Percentiles rank a stretch among this genome's conserved stretches.
phyloP scores from a whole-genome alignment of 129 eudicot species.

The Flaveria bidentis region DNA sequence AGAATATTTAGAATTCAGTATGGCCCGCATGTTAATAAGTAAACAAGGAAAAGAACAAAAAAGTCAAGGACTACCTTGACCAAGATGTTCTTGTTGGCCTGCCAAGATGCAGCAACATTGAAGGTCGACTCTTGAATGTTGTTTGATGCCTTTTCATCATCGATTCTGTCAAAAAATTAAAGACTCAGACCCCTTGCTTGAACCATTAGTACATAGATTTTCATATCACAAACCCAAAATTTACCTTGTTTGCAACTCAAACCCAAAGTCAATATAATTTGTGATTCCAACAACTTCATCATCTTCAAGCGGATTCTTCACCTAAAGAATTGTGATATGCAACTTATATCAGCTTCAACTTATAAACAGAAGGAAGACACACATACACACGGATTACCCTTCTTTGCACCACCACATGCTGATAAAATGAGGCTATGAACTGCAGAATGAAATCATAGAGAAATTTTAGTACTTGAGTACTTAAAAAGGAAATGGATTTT shows the following conservation, averaged over 20 bases:
- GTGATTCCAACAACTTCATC: conserved; percentile 75
- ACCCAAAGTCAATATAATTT: conserved; percentile 81
- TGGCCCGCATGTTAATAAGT: not conserved
- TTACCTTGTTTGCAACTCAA: conserved; percentile 78
- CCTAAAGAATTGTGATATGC: conserved; percentile 41
- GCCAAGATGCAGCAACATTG: conserved; percentile 94
- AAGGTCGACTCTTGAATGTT: conserved; percentile 63
- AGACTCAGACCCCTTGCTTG: conserved; percentile 10
- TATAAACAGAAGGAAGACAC: not conserved
- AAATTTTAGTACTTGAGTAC: conserved; percentile 14
- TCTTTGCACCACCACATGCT: conserved; percentile 83
- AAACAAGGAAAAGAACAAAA: not conserved
- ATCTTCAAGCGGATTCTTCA: conserved; percentile 70
- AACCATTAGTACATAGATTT: not conserved
- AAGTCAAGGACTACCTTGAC: conserved; percentile 48
- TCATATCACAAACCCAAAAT: not conserved
- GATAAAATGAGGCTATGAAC: conserved; percentile 92
- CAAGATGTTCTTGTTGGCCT: conserved; percentile 80
- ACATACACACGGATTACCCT: conserved; percentile 47
- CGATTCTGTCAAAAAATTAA: conserved; percentile 39
- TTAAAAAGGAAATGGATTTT: not conserved
- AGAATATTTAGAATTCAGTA: not conserved
- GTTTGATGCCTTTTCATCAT: conserved; percentile 48
- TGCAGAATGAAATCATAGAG: conserved; percentile 29
- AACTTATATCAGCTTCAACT: conserved; percentile 24